These are phyloP conservation scores for Candida tetrigidarum DNA, from an alignment of 1,139 yeast species.

Conservation along the genomic window DNA sequence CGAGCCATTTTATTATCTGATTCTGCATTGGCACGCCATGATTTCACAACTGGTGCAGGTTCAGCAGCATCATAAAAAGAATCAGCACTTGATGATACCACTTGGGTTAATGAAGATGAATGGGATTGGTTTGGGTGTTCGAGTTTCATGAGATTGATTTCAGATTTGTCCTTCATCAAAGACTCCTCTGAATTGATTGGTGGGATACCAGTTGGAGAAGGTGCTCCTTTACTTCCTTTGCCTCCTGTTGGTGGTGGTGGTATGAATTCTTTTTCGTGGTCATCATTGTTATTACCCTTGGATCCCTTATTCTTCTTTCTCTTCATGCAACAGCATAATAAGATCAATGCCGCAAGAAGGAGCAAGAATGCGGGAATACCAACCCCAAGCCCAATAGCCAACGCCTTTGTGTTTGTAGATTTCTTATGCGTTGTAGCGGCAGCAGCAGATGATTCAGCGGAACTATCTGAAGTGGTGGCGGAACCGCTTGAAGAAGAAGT, in stretches of 20 bases:
- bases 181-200: constrained; percentile 5
- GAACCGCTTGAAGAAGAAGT: constrained; percentile 27
- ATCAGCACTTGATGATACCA: constrained; percentile 25
- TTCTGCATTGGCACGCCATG: constrained; percentile 71
- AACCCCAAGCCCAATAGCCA: constrained; percentile 91
- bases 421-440: constrained; percentile 14
- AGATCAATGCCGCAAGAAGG: constrained; percentile 50
- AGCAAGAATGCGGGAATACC: constrained; percentile 67
- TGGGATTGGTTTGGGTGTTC: constrained; percentile 36
- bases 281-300: constrained; percentile 25
- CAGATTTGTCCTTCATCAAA: constrained; percentile 13
- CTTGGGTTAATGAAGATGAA: constrained; percentile 43
- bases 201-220: neutral
- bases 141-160: constrained; percentile 50
- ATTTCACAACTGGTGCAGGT: constrained; percentile 51
- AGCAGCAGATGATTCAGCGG: constrained; percentile 25
- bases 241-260: too few relatives aligned
- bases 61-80: constrained; percentile 11
- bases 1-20: constrained; percentile 30
- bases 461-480: constrained; percentile 21
- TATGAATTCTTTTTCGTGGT: constrained; percentile 2
- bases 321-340: constrained; percentile 63
- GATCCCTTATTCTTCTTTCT: constrained; percentile 38
- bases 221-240: neutral
- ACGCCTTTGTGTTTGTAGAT: constrained; percentile 33